Evolutionary conservation across 1,284 basidiomycete genomes (phyloP).

Genomic region (Malassezia pachydermatis): DNA sequence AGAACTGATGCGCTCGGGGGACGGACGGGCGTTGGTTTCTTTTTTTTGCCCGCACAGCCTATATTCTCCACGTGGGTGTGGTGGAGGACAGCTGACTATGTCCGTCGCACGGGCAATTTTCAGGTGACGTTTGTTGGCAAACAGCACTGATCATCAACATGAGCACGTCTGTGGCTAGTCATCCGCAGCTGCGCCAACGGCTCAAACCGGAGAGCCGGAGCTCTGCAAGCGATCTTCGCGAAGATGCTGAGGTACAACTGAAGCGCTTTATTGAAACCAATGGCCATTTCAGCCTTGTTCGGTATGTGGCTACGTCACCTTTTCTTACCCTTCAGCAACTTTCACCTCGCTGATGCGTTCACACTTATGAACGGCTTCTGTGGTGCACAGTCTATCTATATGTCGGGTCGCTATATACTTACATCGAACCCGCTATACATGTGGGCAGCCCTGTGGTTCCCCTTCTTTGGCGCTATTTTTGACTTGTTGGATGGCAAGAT

Average conservation of each 20-base stretch:
- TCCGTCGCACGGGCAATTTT: constrained; percentile 1
- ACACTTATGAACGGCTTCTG: constrained; percentile 99
- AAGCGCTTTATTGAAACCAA: constrained; percentile 43
- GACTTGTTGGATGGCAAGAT: constrained; percentile 97
- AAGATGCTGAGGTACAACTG: constrained; percentile 21
- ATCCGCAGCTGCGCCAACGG: constrained; percentile 4
- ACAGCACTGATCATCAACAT: too few relatives aligned
- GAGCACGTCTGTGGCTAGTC: neutral
- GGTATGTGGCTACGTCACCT: constrained; percentile 16
- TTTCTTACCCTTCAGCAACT: constrained; percentile 60
- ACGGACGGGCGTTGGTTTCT: neutral
- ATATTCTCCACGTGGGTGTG: neutral
- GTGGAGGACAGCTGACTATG: neutral
- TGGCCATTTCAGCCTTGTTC: constrained; percentile 46
- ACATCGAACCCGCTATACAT: constrained; percentile 60
- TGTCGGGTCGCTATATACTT: constrained; percentile 74
- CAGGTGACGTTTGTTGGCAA: too few relatives aligned
- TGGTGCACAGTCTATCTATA: constrained; percentile 88
- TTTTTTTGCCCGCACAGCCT: too few relatives aligned
- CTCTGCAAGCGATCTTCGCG: neutral
- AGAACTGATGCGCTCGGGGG: neutral
- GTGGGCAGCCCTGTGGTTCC: constrained; percentile 68
- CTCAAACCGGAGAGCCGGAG: neutral
- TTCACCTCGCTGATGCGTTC: constrained; percentile 91
- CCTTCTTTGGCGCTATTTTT: constrained; percentile 91